phyloP scores from a whole-genome alignment of 2,329 filamentous ascomycete species.

The Aspergillus niger region DNA sequence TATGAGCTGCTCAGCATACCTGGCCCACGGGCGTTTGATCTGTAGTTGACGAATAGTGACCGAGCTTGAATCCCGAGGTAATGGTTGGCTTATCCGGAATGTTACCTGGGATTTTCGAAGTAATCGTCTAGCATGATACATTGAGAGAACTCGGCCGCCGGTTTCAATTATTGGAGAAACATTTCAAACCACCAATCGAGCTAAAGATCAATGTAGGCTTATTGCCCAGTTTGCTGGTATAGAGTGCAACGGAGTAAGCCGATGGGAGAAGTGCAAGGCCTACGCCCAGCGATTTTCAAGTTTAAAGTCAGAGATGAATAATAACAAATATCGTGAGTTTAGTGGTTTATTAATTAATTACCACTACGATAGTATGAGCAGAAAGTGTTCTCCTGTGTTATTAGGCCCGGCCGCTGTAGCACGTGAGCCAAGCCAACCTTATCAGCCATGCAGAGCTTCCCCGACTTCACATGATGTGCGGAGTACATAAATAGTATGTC shows the following conservation, averaged over 20 bases:
- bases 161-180: neutral
- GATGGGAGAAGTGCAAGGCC: neutral
- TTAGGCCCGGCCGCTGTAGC: neutral
- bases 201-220: neutral
- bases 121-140: constrained; percentile 36
- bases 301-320: neutral
- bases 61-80: constrained; percentile 19
- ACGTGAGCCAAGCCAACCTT: neutral
- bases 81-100: constrained; percentile 26
- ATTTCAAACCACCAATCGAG: neutral
- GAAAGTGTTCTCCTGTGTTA: neutral
- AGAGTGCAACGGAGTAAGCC: neutral
- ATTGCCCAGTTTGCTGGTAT: neutral
- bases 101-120: constrained; percentile 29
- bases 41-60: constrained; percentile 36
- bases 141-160: constrained; percentile 28
- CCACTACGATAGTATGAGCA: neutral
- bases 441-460: neutral
- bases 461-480: too few relatives aligned
- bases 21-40: constrained; percentile 38
- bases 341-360: neutral
- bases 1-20: constrained; percentile 23
- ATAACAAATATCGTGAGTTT: neutral
- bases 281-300: neutral
- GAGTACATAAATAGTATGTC: too few relatives aligned